Evolutionary conservation across 2,329 filamentous ascomycete genomes (phyloP).

Genomic region (Sporothrix phasma): DNA sequence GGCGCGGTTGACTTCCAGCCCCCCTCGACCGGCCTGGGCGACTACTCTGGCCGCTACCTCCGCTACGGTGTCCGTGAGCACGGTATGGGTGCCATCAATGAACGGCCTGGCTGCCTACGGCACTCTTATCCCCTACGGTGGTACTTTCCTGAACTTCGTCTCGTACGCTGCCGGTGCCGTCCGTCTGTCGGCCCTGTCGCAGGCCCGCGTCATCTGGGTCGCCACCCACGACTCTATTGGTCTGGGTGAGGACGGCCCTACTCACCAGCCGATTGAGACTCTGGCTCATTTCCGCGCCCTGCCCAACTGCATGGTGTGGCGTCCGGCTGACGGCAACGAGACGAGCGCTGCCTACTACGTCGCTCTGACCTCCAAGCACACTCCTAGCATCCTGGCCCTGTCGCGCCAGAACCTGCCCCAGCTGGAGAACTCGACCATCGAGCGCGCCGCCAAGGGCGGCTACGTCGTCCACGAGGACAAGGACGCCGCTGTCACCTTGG

Average conservation of each 20-base stretch:
- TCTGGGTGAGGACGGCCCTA: conserved; percentile 96
- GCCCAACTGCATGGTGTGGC: conserved; percentile 99
- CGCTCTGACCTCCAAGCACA: conserved; percentile 78
- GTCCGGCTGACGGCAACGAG: conserved; percentile 97
- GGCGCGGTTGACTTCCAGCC: conserved; percentile 95
- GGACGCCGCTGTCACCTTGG: conserved; percentile 76
- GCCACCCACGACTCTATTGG: conserved; percentile 98
- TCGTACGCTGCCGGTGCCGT: conserved; percentile 94
- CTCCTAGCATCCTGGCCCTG: conserved; percentile 85
- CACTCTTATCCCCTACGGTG: conserved; percentile 83
- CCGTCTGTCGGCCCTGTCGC: conserved; percentile 85
- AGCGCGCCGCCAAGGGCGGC: conserved; percentile 86
- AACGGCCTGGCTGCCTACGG: conserved; percentile 95
- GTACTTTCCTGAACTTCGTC: conserved; percentile 99
- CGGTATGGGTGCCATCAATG: conserved; percentile 82
- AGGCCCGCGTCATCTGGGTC: conserved; percentile 85
- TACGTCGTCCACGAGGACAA: conserved; percentile 82
- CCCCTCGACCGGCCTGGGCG: conserved; percentile 71
- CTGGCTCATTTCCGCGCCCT: conserved; percentile 96
- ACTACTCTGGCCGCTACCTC: conserved; percentile 79
- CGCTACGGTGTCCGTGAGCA: conserved; percentile 90
- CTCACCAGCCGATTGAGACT: conserved; percentile 98
- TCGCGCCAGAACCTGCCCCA: conserved; percentile 98
- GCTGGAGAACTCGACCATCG: conserved; percentile 85
- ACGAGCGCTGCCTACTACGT: conserved; percentile 96